A percentile compares a stretch with the other conserved stretches of the same genome.
These are phyloP conservation scores for Aspergillus alliaceus DNA, from an alignment of 2,329 filamentous ascomycete species.

Conservation along the genomic window DNA sequence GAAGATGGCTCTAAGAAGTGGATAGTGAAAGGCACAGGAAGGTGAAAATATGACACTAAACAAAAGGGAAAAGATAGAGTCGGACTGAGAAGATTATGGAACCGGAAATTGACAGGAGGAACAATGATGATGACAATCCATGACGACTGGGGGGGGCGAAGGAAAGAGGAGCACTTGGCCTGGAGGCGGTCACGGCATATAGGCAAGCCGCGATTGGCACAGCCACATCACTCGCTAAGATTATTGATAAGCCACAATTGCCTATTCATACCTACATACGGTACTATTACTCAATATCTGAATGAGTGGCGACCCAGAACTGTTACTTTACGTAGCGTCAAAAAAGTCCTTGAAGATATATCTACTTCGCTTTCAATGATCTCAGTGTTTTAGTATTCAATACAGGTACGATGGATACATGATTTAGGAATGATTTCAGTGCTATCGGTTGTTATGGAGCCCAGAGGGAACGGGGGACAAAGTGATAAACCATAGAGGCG, in stretches of 20 bases:
- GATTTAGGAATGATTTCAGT: too few relatives aligned
- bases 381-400: too few relatives aligned
- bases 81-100: not conserved
- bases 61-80: not conserved
- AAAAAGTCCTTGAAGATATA: too few relatives aligned
- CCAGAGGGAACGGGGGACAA: too few relatives aligned
- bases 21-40: conserved; percentile 10
- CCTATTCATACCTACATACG: too few relatives aligned
- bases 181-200: conserved; percentile 17
- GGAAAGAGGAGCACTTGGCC: conserved; percentile 7
- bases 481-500: too few relatives aligned
- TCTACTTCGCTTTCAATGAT: too few relatives aligned
- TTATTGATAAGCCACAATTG: conserved; percentile 3
- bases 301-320: too few relatives aligned
- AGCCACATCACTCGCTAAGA: not conserved
- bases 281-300: too few relatives aligned
- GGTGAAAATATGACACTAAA: not conserved
- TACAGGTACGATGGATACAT: too few relatives aligned
- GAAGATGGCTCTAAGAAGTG: conserved; percentile 18
- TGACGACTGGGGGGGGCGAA: conserved; percentile 12
- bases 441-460: too few relatives aligned
- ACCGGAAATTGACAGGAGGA: conserved; percentile 1
- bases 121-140: conserved; percentile 16
- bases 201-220: not conserved
- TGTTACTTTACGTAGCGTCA: too few relatives aligned